A percentile compares a stretch with the other conserved stretches of the same genome.
phyloP scores from a whole-genome alignment of 1,284 basidiomycete genomes.

The Microbotryum scabiosae region DNA sequence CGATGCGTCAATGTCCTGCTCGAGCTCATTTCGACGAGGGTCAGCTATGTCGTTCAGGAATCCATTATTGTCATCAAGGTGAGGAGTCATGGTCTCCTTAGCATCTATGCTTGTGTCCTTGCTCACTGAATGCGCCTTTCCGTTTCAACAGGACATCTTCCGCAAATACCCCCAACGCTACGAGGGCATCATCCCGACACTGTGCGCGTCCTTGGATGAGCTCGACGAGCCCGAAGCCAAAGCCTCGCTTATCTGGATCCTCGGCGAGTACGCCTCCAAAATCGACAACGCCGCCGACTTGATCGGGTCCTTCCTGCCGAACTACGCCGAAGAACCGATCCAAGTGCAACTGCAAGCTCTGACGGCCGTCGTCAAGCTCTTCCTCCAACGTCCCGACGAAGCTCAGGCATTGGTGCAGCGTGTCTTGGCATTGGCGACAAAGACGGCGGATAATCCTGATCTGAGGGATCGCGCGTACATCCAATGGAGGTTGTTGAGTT shows the following conservation, averaged over 20 bases:
- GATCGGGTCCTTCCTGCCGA: conserved; percentile 78
- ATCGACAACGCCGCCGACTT: conserved; percentile 95
- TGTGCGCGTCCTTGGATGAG: conserved; percentile 92
- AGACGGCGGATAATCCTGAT: conserved; percentile 93
- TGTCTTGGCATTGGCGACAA: conserved; percentile 86
- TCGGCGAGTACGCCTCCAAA: conserved; percentile 94
- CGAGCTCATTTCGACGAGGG: conserved; percentile 81
- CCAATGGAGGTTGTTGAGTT: conserved; percentile 88
- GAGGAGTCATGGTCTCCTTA: conserved; percentile 32
- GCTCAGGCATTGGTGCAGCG: conserved; percentile 83
- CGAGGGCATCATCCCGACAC: conserved; percentile 88
- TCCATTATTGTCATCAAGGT: conserved; percentile 98
- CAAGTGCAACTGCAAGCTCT: conserved; percentile 91
- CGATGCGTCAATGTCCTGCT: conserved; percentile 89
- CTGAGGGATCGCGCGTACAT: conserved; percentile 94
- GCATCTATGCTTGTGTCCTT: too few species aligned
- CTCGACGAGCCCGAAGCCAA: conserved; percentile 97
- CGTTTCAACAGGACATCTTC: conserved; percentile 99
- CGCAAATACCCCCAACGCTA: conserved; percentile 95
- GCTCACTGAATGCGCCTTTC: too few species aligned
- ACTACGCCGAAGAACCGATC: conserved; percentile 88
- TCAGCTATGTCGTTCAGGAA: conserved; percentile 97
- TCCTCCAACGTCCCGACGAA: conserved; percentile 85
- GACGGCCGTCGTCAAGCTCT: conserved; percentile 93
- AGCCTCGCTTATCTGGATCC: conserved; percentile 96